Evolutionary conservation across 805 yeast species (phyloP).

Genomic region (Ogataea wickerhamii): DNA sequence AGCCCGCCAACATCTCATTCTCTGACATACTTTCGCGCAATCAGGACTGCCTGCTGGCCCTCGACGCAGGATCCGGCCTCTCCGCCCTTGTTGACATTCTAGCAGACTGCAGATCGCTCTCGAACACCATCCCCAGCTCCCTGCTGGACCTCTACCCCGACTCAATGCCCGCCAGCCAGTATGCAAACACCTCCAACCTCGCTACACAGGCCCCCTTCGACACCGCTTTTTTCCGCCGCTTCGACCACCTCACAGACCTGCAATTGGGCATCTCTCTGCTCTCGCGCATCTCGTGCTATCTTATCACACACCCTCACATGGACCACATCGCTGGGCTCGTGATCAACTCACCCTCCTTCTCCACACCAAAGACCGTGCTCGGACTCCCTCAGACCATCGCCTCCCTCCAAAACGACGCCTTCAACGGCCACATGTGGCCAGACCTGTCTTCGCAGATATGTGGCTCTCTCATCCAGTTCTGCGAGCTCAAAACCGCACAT

Average conservation of each 20-base stretch:
- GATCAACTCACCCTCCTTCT: constrained; percentile 63
- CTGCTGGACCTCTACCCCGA: constrained; percentile 17
- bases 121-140: constrained; percentile 6
- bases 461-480: constrained; percentile 24
- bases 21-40: constrained; percentile 30
- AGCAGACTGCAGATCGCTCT: constrained; percentile 6
- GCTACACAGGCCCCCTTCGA: constrained; percentile 7
- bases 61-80: constrained; percentile 82
- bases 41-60: constrained; percentile 43
- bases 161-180: constrained; percentile 9
- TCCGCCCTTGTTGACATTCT: constrained; percentile 45
- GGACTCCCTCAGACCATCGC: constrained; percentile 53
- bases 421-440: constrained; percentile 84
- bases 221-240: constrained; percentile 2
- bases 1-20: constrained; percentile 47
- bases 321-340: constrained; percentile 74
- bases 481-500: neutral
- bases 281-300: constrained; percentile 38
- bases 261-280: constrained; percentile 27
- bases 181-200: constrained; percentile 7
- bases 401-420: constrained; percentile 51
- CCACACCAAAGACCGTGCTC: constrained; percentile 38
- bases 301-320: constrained; percentile 79
- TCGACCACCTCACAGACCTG: constrained; percentile 7
- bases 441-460: constrained; percentile 40